These are phyloP conservation scores for Heterobasidion parviporum DNA, from an alignment of 1,284 basidiomycete species.

Conservation along the genomic window DNA sequence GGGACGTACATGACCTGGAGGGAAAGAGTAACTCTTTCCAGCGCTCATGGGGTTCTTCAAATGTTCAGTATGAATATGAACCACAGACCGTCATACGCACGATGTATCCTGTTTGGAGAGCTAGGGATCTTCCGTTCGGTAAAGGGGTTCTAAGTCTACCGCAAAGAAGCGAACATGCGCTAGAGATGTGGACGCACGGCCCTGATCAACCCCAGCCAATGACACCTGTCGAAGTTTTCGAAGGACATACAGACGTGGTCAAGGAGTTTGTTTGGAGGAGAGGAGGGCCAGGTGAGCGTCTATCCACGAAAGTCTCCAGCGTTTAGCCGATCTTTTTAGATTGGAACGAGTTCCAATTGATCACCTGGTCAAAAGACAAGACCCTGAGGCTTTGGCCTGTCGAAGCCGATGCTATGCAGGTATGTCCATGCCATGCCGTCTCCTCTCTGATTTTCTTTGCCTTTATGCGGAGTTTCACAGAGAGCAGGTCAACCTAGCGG, in stretches of 20 bases:
- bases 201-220: slow-evolving; percentile 22
- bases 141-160: slow-evolving; percentile 84
- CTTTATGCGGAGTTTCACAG: slow-evolving; percentile 17
- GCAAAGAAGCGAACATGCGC: slow-evolving; percentile 78
- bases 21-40: neutral
- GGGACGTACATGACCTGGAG: slow-evolving; percentile 43
- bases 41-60: neutral
- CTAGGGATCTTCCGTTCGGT: slow-evolving; percentile 89
- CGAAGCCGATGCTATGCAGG: slow-evolving; percentile 62
- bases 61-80: slow-evolving; percentile 10
- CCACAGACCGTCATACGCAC: slow-evolving; percentile 65
- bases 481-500: slow-evolving; percentile 9
- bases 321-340: slow-evolving; percentile 31
- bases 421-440: slow-evolving; percentile 13
- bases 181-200: slow-evolving; percentile 76
- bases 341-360: slow-evolving; percentile 80
- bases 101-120: slow-evolving; percentile 89
- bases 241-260: slow-evolving; percentile 88
- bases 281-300: slow-evolving; percentile 37
- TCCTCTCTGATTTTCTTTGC: neutral
- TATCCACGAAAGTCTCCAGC: neutral
- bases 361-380: slow-evolving; percentile 96
- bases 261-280: slow-evolving; percentile 98
- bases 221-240: slow-evolving; percentile 68
- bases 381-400: slow-evolving; percentile 92